Base-by-base conservation (phyloP, 768 basidiomycete genomes). In the Tricholoma terreum region DNA sequence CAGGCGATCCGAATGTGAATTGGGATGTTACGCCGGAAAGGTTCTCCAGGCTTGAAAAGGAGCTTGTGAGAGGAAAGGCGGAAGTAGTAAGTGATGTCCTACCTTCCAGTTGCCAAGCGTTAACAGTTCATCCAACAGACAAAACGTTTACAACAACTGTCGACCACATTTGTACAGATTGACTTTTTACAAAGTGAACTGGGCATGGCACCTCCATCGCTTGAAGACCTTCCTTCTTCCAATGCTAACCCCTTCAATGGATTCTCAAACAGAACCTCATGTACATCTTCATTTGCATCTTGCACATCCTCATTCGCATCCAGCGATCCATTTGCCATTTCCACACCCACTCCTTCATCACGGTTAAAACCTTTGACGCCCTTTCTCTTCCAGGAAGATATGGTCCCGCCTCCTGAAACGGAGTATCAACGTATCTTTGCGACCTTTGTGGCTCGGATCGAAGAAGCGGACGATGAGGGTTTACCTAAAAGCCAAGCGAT, bases 101-200 rank as follows among this genome's bases (percentile, higher is more conserved):
- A 11, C 36, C 48, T 45, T 22, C 50, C 38, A n/a, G 9, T 21
- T 14, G 14, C 38, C 22, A 15, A 10, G 17, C 11, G 42, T 19
- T 50, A 58, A 45, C 57, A 54, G 10, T 4, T 11, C 49, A 35
- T 42, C n/a, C 42, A 48, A 6, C 58, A 92, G 90, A 72, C 79
- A 24, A 89, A 87, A 66, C 85, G 91, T 24, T 77, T 90, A 33
- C 75, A 78, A 50, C 78, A 86, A 53, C 75, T 94, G 21, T 83
- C 85, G 6, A 72, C 74, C 8, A 78, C 82, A 31, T 84, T 94
- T 60, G 71, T 85, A 10, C 89, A 93, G 55, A 86, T 94, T 33
- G 90, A 93, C 67, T 90, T 86, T 83, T 73, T 95, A 14, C 83
- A 92, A 62, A 80, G 83, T 24, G 92, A 96, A 67, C 83, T 98